Base-by-base conservation (phyloP, 192 early-diverging fungal species). In the Gamsiella multidivaricata region DNA sequence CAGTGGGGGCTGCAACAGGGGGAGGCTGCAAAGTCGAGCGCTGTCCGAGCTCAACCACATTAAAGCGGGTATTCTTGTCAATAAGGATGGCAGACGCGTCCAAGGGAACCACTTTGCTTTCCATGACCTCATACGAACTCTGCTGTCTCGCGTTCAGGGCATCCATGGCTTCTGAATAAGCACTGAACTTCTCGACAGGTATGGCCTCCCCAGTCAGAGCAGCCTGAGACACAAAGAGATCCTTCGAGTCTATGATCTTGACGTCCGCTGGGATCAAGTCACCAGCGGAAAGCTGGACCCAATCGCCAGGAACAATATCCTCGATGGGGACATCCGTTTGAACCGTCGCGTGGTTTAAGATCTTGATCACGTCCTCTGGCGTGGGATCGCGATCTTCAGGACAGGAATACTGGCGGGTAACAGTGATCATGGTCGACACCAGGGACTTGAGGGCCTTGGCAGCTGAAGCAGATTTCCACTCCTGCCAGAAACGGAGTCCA, bases 161-260 rank as follows among this genome's bases (percentile, higher is more conserved):
- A 22, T 39, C 57, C 71, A 70, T 66, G 0, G 70, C 59, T 2
- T 70, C 65, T 2, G 66, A 58, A 2, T 47, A 15, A 4, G 61
- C 43, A 18, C 69, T 55, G 31, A 72, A 65, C 65, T 86, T 84
- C 54, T 84, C 84, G 15, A 86, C 76, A 1, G 84, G 84, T 46
- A 86, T 65, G 20, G 73, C 81, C 53, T 86, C 84, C 11, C 84
- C 84, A 31, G 84, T 85, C 26, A 85, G 61, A 18, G 79, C 52
- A 4, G 84, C 70, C 50, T 85, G 79, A n/a, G 84, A 82, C 15
- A 86, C 76, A 50, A 79, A 81, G n/a, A 86, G 57, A 63, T 86
- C 79, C 52, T 82, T 83, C 47, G 80, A 79, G 18, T 79, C 70
- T 4, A 86, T 36, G 7, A 86, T n/a, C 25, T 54, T 61, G 20